Evolutionary conservation across 73 alveolate genomes (phyloP), one percentile per base, ranked within the genome.

Genomic region (Durusdinium trenchii): DNA sequence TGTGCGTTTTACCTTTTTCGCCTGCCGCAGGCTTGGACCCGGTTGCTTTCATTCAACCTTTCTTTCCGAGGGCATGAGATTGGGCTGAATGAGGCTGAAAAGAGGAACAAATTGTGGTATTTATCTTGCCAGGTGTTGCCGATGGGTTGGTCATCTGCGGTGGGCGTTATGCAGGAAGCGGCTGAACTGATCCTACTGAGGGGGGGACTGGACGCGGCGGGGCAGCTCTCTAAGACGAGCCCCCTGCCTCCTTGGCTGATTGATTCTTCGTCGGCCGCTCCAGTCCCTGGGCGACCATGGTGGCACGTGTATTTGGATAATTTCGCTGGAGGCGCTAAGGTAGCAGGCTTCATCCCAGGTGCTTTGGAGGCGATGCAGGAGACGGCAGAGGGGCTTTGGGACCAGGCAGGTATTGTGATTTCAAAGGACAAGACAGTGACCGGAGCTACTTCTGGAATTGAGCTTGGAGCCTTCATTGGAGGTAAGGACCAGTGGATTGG

Each of bases 111-210:
- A 76, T 32, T 60, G n/a, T 84, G 12, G 40, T 3, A 32, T 2
- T 35, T 84, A 32, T 51, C 75, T 35, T 84, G 94, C 78, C 10
- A 42, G 52, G 67, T 62, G 0, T 57, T 84, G 46, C 94, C 94
- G 0, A 83, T 83, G 94, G 94, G 94, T 3, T 83, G 94, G 94
- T 32, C 16, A 26, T 50, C 76, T 9, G 94, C 94, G 16, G 94
- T 83, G 38, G 94, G 94, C 1, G 76, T 51, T 2, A 83, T 83
- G 94, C 94, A 83, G 52, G 48, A 61, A 43, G 9, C 51, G 5
- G 64, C 76, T 3, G 76, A 61, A 35, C 47, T 43, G 45, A 75
- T 83, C 36, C 76, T 83, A 1, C 94, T 46, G 40, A 61, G 64
- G 12, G 10, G 32, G 0, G 78, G 78, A 0, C 26, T 50, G 94